Evolutionary conservation across 202 grass and related monocot species (phyloP).

Genomic region (Elaeis oleifera): DNA sequence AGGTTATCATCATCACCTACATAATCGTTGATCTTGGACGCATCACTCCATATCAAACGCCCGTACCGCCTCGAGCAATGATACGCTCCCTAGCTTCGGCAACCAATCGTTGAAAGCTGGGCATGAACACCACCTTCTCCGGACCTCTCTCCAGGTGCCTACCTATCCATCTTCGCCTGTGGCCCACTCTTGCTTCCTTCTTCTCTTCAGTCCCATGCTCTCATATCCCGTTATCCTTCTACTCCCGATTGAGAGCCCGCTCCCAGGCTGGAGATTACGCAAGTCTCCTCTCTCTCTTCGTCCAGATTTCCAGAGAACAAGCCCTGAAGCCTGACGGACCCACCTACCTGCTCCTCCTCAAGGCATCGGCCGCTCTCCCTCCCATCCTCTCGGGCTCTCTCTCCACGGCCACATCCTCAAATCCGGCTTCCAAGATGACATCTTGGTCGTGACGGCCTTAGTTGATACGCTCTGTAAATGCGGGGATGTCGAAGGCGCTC

Average conservation of each 20-base stretch:
- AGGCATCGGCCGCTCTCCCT: background rate
- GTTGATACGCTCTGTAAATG: background rate
- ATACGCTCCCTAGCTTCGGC: too few relatives aligned
- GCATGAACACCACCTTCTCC: too few relatives aligned
- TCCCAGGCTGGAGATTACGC: constrained; percentile 1
- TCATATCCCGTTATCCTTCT: background rate
- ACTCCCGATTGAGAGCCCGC: background rate
- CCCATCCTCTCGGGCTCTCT: background rate
- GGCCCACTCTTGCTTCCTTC: too few relatives aligned
- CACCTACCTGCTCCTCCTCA: constrained; percentile 16
- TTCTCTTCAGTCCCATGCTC: background rate
- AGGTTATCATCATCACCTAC: too few relatives aligned
- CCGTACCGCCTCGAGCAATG: too few relatives aligned
- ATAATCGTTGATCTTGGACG: too few relatives aligned
- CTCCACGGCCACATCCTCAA: constrained; percentile 7
- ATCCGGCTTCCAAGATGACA: background rate
- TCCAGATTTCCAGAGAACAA: background rate
- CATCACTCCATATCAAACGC: too few relatives aligned
- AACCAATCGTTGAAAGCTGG: too few relatives aligned
- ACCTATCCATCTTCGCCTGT: too few relatives aligned
- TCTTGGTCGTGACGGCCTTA: constrained; percentile 7
- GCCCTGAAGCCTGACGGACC: constrained; percentile 8
- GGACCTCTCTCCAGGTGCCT: too few relatives aligned
- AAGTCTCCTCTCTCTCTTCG: constrained; percentile 4
- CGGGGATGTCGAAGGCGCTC: background rate